Conservation (phyloP, 2,329 filamentous ascomycete species). For the Cordyceps cicadae region DNA sequence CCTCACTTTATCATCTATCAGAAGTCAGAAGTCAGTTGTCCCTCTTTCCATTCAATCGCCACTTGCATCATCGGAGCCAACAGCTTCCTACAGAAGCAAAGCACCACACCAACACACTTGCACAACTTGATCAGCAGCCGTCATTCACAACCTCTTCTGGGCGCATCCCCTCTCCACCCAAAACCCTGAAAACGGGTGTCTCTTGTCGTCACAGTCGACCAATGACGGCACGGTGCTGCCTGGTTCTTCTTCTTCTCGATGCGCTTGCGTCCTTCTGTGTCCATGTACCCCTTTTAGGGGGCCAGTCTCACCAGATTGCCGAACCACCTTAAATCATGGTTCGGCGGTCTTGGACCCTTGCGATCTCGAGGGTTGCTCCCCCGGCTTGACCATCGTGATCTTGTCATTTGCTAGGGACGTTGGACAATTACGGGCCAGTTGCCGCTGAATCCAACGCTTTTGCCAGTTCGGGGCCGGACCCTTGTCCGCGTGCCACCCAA, state of each 20-base stretch:
- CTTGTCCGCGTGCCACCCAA: background rate
- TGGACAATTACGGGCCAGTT: background rate
- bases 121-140: background rate
- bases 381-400: background rate
- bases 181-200: background rate
- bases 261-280: background rate
- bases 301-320: background rate
- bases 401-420: background rate
- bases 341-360: background rate
- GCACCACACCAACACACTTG: background rate
- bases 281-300: background rate
- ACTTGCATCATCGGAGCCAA: conserved; percentile 7
- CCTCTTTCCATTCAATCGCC: background rate
- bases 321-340: conserved; percentile 1
- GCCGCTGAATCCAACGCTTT: background rate
- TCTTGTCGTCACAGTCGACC: background rate
- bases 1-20: background rate
- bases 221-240: background rate
- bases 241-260: background rate
- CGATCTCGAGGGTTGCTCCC: background rate
- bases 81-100: background rate
- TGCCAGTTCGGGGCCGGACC: background rate
- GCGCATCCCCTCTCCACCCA: no score
- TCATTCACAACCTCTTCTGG: no score
- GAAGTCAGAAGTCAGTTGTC: background rate